Base-by-base conservation (phyloP, 2,329 filamentous ascomycete species). In the Boeremia lycopersici region DNA sequence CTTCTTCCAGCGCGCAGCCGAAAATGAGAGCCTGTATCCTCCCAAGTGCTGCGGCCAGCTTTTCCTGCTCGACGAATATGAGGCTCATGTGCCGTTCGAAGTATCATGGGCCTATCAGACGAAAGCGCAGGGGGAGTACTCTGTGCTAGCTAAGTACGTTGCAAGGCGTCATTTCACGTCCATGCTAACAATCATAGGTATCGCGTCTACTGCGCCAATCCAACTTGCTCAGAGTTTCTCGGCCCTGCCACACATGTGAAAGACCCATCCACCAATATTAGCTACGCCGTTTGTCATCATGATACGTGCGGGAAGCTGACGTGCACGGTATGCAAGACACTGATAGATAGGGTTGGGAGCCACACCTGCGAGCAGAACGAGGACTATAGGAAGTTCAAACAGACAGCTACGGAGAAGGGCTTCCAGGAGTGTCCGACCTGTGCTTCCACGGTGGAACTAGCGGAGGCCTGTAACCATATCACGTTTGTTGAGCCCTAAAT, bases 401-500 rank as follows among this genome's bases (percentile, higher is more conserved):
- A 64, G 17, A 58, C 47, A 2, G 68, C 56, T 2, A 48, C 53
- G 5, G 61, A 70, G 47, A 58, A 70, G 13, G 64, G 69, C 2
- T 74, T 69, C 19, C 62, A 73, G 39, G 52, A 62, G 30, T 74
- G 72, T 47, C 62, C 57, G 11, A 48, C 44, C 10, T 74, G 72
- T 31, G 62, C 63, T 15, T 52, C 53, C 0, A 64, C 53, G 0
- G 60, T 73, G 5, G 70, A 74, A 48, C 60, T 74, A 12, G 44
- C 56, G 2, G 71, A 74, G 35, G 72, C 70, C 1, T 74, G 71
- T 39, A 74, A 74, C 19, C 71, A 74, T 34, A 67, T 74, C 25
- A 69, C 53, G 57, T 67, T 56, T 48, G 57, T 56, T 41, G 9
- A 11, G 8, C 7, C 1, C 26, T 2, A 2, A 7, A 3, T 5